Evolutionary conservation across 768 basidiomycete genomes (phyloP).

Genomic region (Phylloporus sp.): DNA sequence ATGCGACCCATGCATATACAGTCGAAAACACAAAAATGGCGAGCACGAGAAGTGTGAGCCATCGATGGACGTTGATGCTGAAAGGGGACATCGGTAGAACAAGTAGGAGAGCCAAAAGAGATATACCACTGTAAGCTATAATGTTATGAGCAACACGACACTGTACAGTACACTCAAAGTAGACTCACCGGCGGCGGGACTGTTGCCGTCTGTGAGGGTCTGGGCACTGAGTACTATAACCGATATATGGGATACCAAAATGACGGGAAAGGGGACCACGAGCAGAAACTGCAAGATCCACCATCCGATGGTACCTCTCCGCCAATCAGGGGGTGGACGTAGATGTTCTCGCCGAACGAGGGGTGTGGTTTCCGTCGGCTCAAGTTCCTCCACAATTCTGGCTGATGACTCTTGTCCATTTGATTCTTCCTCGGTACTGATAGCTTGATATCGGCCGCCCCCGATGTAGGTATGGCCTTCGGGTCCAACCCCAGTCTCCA

Average conservation of each 20-base stretch:
- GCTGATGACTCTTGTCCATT: slow-evolving; percentile 9
- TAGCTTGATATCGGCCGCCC: slow-evolving; percentile 27
- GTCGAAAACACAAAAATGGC: slow-evolving; percentile 43
- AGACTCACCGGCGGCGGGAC: slow-evolving; percentile 44
- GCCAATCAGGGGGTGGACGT: slow-evolving; percentile 8
- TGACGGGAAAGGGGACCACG: slow-evolving; percentile 49
- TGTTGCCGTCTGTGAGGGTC: slow-evolving; percentile 61
- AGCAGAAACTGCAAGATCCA: slow-evolving; percentile 62
- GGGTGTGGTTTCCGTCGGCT: slow-evolving; percentile 56
- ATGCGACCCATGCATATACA: slow-evolving; percentile 40
- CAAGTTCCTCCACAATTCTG: slow-evolving; percentile 34
- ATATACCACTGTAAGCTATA: slow-evolving; percentile 49
- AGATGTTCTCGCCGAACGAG: slow-evolving; percentile 39
- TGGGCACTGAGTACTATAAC: slow-evolving; percentile 50
- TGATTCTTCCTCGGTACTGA: slow-evolving; percentile 16
- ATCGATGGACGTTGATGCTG: slow-evolving; percentile 46
- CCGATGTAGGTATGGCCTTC: slow-evolving; percentile 9
- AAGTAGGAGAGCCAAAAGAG: slow-evolving; percentile 46
- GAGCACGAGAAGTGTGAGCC: slow-evolving; percentile 35
- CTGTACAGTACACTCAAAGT: background rate
- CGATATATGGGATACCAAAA: slow-evolving; percentile 50
- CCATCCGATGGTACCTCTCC: slow-evolving; percentile 33
- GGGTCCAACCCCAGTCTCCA: background rate
- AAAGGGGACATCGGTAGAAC: slow-evolving; percentile 65
- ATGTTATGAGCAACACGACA: background rate